phyloP scores from a whole-genome alignment of 1,284 basidiomycete species.

The Albatrellus sp. region DNA sequence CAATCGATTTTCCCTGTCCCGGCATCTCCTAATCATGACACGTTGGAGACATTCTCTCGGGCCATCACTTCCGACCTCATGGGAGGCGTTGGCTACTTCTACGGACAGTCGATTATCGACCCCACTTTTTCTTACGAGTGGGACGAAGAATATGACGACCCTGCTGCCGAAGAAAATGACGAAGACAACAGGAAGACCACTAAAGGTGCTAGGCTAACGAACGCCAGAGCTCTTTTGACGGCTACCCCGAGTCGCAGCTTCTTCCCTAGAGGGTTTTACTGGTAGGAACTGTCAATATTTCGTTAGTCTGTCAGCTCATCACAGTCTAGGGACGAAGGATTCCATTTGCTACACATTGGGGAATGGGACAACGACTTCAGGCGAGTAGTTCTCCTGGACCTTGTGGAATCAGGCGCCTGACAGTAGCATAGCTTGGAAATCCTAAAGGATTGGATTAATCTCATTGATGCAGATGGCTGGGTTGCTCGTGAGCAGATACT shows the following conservation, averaged over 20 bases:
- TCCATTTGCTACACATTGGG: conserved; percentile 84
- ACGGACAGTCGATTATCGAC: conserved; percentile 84
- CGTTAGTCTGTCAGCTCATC: conserved; percentile 4
- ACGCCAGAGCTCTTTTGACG: conserved; percentile 70
- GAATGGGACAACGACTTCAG: conserved; percentile 88
- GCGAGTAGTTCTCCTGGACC: conserved; percentile 21
- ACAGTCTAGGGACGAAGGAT: conserved; percentile 78
- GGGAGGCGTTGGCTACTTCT: conserved; percentile 90
- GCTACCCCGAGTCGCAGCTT: conserved; percentile 91
- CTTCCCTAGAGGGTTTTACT: conserved; percentile 95
- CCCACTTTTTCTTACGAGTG: conserved; percentile 77
- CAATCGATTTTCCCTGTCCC: conserved; percentile 56
- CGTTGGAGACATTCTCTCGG: conserved; percentile 68
- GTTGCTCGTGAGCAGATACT: conserved; percentile 91
- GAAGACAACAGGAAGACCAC: conserved; percentile 29
- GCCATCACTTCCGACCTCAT: conserved; percentile 82
- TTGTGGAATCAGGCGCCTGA: not conserved
- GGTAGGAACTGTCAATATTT: conserved; percentile 33
- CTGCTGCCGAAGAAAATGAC: conserved; percentile 22
- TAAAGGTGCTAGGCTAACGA: conserved; percentile 54
- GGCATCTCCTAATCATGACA: conserved; percentile 31
- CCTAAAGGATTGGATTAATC: conserved; percentile 76
- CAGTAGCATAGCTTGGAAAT: conserved; percentile 60
- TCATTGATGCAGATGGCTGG: conserved; percentile 92
- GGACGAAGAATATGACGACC: conserved; percentile 58